phyloP scores from a whole-genome alignment of 768 basidiomycete species.

The Chalciporus piperatus region DNA sequence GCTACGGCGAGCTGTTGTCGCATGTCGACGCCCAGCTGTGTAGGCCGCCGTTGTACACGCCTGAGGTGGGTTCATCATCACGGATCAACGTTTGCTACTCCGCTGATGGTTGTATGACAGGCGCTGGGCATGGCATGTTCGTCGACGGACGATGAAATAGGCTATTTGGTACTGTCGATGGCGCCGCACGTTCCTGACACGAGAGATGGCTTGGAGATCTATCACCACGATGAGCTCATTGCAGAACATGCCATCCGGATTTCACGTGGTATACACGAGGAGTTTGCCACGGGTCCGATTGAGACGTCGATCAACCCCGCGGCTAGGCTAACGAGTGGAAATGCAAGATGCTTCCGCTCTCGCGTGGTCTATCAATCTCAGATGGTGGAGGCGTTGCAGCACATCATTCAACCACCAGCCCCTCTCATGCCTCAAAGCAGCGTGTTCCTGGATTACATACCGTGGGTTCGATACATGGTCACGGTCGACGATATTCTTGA shows the following conservation, averaged over 20 bases:
- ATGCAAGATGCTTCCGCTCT: constrained; percentile 29
- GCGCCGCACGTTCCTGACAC: constrained; percentile 9
- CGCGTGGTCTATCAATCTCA: constrained; percentile 44
- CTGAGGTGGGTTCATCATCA: constrained; percentile 37
- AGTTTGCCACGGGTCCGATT: constrained; percentile 28
- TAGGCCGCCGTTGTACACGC: constrained; percentile 31
- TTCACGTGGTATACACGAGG: constrained; percentile 44
- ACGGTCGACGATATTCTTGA: constrained; percentile 53
- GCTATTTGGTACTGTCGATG: constrained; percentile 42
- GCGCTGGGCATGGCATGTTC: constrained; percentile 29
- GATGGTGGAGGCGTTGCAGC: constrained; percentile 46
- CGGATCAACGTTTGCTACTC: not conserved
- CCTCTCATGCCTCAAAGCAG: constrained; percentile 43
- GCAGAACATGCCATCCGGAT: constrained; percentile 42
- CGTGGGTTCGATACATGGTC: constrained; percentile 65
- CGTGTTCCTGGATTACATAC: constrained; percentile 67
- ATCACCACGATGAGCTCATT: constrained; percentile 49
- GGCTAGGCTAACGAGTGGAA: constrained; percentile 20
- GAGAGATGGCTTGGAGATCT: constrained; percentile 30
- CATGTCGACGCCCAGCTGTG: constrained; percentile 52
- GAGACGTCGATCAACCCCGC: constrained; percentile 35
- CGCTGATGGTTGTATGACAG: constrained; percentile 15
- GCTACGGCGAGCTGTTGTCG: constrained; percentile 47
- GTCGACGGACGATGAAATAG: constrained; percentile 55
- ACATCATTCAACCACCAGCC: constrained; percentile 42